phyloP scores from a whole-genome alignment of 352 stramenopile genomes.

The Pythium chondricola region DNA sequence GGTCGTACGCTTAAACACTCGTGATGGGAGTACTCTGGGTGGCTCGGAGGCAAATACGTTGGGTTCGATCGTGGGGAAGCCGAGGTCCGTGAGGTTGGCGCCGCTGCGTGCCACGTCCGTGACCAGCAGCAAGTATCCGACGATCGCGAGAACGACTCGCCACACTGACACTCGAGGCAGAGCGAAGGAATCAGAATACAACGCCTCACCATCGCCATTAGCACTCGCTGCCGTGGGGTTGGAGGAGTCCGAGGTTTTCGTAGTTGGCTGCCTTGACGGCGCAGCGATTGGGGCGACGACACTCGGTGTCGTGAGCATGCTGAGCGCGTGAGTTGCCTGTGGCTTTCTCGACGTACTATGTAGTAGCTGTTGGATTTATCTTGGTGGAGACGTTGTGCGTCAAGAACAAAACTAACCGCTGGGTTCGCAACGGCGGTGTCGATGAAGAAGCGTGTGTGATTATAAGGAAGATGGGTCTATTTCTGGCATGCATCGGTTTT shows the following conservation, averaged over 20 bases:
- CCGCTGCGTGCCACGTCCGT: constrained; percentile 17
- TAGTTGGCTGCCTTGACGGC: not conserved
- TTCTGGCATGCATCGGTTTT: too few relatives aligned
- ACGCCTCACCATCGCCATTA: constrained; percentile 1
- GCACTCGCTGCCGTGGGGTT: not conserved
- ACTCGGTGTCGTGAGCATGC: not conserved
- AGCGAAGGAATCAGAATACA: constrained; percentile 17
- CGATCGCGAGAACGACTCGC: constrained; percentile 12
- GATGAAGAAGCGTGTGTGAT: too few relatives aligned
- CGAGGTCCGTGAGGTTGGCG: constrained; percentile 16
- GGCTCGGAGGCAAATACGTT: constrained; percentile 17
- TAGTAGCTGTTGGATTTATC: too few relatives aligned
- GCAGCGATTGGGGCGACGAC: not conserved
- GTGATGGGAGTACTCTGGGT: constrained; percentile 10
- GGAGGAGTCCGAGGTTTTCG: not conserved
- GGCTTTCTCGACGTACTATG: too few relatives aligned
- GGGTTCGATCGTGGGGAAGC: constrained; percentile 19
- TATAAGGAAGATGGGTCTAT: too few relatives aligned
- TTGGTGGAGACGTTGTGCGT: not conserved
- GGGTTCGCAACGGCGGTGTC: too few relatives aligned
- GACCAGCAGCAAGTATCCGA: constrained; percentile 20
- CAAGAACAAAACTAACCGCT: not conserved
- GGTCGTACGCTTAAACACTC: not conserved
- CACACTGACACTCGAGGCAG: constrained; percentile 7
- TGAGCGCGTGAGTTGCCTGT: too few relatives aligned